A percentile compares a stretch with the other conserved stretches of the same genome.
phyloP scores from a whole-genome alignment of 2,329 filamentous ascomycete species.

The Trichoderma asperellum region DNA sequence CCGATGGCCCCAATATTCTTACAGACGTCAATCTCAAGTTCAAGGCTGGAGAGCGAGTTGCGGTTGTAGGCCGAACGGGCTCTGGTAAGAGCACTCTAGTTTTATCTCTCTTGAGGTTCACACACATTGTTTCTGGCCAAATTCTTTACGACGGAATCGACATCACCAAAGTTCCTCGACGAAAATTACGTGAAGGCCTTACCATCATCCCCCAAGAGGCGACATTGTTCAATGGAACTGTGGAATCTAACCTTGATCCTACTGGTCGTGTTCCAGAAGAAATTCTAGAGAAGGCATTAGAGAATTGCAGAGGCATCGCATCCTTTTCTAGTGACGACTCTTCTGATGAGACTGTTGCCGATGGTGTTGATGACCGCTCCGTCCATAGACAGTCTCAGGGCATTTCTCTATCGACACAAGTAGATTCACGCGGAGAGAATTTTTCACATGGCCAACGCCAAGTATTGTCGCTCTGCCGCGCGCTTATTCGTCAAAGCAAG shows the following conservation, averaged over 20 bases:
- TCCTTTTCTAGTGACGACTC: conserved; percentile 51
- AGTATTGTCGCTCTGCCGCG: conserved; percentile 60
- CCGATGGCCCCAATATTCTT: conserved; percentile 53
- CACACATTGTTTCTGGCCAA: conserved; percentile 54
- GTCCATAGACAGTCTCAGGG: conserved; percentile 31
- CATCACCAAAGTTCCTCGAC: conserved; percentile 56
- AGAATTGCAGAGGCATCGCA: conserved; percentile 64
- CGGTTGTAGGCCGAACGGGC: conserved; percentile 78
- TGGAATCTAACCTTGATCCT: conserved; percentile 65
- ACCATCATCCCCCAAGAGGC: conserved; percentile 65
- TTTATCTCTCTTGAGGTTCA: conserved; percentile 59
- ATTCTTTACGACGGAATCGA: conserved; percentile 61
- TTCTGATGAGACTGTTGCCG: conserved; percentile 39
- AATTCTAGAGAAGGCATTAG: conserved; percentile 61
- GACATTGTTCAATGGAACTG: conserved; percentile 58
- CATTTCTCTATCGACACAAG: conserved; percentile 49
- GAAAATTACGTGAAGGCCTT: conserved; percentile 56
- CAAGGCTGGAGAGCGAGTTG: conserved; percentile 72
- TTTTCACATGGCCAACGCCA: conserved; percentile 63
- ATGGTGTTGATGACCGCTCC: conserved; percentile 30
- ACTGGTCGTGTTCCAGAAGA: conserved; percentile 58
- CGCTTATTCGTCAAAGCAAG: conserved; percentile 58
- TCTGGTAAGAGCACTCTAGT: conserved; percentile 79
- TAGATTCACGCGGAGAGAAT: conserved; percentile 58
- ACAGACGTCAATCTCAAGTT: conserved; percentile 56